Evolutionary conservation across 306 rosid genomes (phyloP).

Genomic region (Calophaca sinica): DNA sequence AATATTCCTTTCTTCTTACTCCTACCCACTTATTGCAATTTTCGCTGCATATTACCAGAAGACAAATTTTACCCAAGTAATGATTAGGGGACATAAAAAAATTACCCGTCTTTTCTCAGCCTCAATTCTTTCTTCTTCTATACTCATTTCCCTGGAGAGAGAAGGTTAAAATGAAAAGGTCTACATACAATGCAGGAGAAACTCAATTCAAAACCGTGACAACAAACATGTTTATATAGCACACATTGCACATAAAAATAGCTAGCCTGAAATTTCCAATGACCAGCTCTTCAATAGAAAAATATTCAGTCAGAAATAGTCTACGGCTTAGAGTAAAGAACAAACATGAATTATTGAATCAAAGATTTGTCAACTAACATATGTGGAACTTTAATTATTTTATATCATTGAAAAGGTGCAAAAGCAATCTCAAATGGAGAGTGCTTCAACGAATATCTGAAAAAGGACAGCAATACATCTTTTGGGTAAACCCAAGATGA

Average conservation of each 20-base stretch:
- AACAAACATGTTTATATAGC: neutral
- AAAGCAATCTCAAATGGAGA: neutral
- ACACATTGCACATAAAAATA: slow-evolving; percentile 22
- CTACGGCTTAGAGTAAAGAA: neutral
- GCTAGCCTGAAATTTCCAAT: slow-evolving; percentile 36
- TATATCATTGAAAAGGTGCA: slow-evolving; percentile 1
- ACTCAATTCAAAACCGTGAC: neutral
- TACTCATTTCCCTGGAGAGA: slow-evolving; percentile 79
- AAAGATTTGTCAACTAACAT: slow-evolving; percentile 2
- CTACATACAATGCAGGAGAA: slow-evolving; percentile 31
- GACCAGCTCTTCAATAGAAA: too few relatives aligned
- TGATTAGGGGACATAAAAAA: slow-evolving; percentile 23
- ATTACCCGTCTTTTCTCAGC: slow-evolving; percentile 92
- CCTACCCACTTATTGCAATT: slow-evolving; percentile 28
- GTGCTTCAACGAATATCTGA: too few relatives aligned
- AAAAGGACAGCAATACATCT: slow-evolving; percentile 6
- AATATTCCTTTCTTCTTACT: slow-evolving; percentile 31
- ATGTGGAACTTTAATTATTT: neutral
- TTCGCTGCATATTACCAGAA: slow-evolving; percentile 12
- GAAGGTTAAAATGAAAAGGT: slow-evolving; percentile 42
- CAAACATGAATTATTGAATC: neutral
- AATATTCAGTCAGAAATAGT: neutral
- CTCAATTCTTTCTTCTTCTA: slow-evolving; percentile 94
- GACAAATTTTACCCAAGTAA: slow-evolving; percentile 24
- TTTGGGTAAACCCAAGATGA: slow-evolving; percentile 26